Evolutionary conservation across 257 asterid species (phyloP), one percentile per base, ranked within the genome.

Genomic region (Rauvolfia tetraphylla): DNA sequence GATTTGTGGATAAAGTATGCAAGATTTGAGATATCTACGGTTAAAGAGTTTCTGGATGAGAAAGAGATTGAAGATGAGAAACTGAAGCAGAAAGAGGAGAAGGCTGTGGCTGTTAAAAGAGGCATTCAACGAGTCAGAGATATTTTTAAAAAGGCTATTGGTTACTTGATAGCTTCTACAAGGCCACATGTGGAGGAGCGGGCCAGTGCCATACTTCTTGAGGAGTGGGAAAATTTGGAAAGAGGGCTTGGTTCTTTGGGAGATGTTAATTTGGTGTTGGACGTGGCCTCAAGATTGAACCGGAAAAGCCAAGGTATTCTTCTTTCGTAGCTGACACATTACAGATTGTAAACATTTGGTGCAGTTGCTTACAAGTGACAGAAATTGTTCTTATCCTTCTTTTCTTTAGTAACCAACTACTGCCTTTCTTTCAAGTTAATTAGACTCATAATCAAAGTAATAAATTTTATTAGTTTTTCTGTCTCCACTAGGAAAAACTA

Each of bases 1-100:
- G 88, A 88, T 81, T 93, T 91, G 81, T 93, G 98, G 97, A 86
- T 88, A 14, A 88, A 93, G 79, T 93, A 82, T 84, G 96, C 97
- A 39, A 93, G 89, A 82, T 93, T 93, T 61, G 97, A 88, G 81
- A 97, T 90, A 38, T 85, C 90, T n/a, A 87, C 87, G 53, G 56
- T 84, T 80, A 85, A 87, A 81, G 89, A 80, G 72, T 70, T 81
- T 54, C 3, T 57, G 56, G n/a, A 31, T 17, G 25, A 17, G 8
- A 22, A 33, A 17, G 25, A 33, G 11, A 1, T 2, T 9, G 38
- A 2, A 59, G 38, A 27, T 14, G 69, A 15, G 5, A 49, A 33
- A 33, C 6, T 5, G 36, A 29, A 27, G 3, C 25, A 3, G 25
- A 17, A 63, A 15, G 34, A 22, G 44, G 20, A 63, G 25, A 34